Conservation (phyloP, 108 stramenopile species). For the Conticribra guillardii region DNA sequence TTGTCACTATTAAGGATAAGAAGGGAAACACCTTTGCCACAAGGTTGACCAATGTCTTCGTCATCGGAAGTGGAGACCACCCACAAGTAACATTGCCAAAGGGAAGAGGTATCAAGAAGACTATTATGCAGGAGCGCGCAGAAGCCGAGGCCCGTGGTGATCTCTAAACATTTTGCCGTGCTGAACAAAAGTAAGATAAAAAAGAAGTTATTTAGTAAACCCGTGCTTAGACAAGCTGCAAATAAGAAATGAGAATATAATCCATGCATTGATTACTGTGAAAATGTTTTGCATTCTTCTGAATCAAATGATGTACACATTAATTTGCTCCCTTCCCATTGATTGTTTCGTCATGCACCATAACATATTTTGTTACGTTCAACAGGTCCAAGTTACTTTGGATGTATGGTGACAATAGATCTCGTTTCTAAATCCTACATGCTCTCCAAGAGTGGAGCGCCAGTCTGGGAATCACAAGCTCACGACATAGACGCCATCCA, state of each 20-base stretch:
- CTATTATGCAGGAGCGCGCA: constrained; percentile 95
- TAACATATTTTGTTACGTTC: no score
- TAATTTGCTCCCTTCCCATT: no score
- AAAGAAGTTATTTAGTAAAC: not conserved
- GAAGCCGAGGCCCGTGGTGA: constrained; percentile 89
- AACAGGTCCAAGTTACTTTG: no score
- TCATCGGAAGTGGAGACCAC: constrained; percentile 92
- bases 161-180: constrained; percentile 25
- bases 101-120: constrained; percentile 99
- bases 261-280: no score
- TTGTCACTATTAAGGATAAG: constrained; percentile 97
- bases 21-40: constrained; percentile 98
- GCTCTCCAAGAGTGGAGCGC: no score
- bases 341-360: no score
- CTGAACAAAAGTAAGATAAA: not conserved
- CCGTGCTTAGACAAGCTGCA: constrained; percentile 6
- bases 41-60: constrained; percentile 93
- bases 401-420: no score
- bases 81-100: constrained; percentile 96
- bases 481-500: no score
- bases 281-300: not conserved
- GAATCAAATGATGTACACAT: not conserved
- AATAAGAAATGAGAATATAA: no score
- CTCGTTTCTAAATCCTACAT: no score
- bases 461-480: no score